Evolutionary conservation across 495 filamentous ascomycete genomes (phyloP), one percentile per base, ranked within the genome.

Genomic region (Hyaloscypha hepaticicola): DNA sequence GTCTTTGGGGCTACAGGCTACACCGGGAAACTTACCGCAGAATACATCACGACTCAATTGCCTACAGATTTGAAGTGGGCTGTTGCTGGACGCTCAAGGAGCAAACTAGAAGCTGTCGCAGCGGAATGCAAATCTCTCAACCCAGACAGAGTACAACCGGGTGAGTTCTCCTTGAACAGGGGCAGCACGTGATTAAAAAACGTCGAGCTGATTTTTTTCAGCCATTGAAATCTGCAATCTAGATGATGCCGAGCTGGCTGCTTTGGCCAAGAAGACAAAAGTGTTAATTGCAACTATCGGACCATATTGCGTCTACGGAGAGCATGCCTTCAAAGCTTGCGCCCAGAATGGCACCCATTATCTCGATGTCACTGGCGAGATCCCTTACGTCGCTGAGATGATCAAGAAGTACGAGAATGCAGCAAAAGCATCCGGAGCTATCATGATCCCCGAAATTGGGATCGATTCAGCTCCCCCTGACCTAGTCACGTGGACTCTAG

Each of bases 21-120:
- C 76, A 98, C 94, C 0, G 94, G 94, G 12, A 87, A 86, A 68
- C 78, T 89, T 28, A 87, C 85, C 38, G 89, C 88, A 49, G 87
- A 96, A 73, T 83, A 95, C 72, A 91, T 97, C 64, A 80, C 88
- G 48, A 82, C 82, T 45, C 76, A 85, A 61, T 82, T 91, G 2
- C 92, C 94, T 1, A 94, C 91, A 8, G 79, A 89, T 72, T 73
- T 96, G 26, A 93, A 86, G 79, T 98, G 94, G 94, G 94, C 93
- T 26, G 78, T 97, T 55, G 91, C 93, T 11, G 94, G 94, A 21
- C 88, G 94, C 28, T 93, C 91, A 8, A 76, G 78, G 26, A 72
- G 77, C 51, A 97, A 96, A 74, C 81, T 98, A 14, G 81, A 89
- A 65, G 70, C 76, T 24, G 75, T 96, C 26, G 83, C 84, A n/a